Evolutionary conservation across 768 basidiomycete genomes (phyloP), one percentile per base, ranked within the genome.

Genomic region (Lactarius tabidus): DNA sequence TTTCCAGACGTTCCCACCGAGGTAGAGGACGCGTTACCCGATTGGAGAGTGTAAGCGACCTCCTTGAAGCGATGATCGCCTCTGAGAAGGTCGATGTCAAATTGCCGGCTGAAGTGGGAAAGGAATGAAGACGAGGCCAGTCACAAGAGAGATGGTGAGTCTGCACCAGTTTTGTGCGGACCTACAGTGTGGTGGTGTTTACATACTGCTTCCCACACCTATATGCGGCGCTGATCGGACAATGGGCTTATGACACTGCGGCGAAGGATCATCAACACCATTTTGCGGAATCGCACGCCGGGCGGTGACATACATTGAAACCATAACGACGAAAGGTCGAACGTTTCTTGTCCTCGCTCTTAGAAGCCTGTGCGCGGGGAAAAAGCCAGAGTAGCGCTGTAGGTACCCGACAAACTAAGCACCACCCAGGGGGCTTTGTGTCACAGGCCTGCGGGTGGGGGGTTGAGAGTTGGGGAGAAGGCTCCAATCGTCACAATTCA

Each of bases 1-100:
- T 76, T 91, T 89, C 77, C 93, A 90, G 38, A 95, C 80, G 73
- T 95, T 93, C 29, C 84, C 86, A 29, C 94, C 94, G 12, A 96
- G 80, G 73, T 95, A 93, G 28, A 88, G 75, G 35, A 87, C 84
- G 73, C 90, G 93, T 67, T 84, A 79, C 23, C 87, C 94, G 53
- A 93, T 81, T 6, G 87, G 33, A 93, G 79, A 23, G 90, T 78
- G 72, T 91, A 83, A 1, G 86, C 86, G 10, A 89, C 83, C 71
- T 89, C 84, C 72, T 91, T 89, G 51, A 88, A 87, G 66, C 88
- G 86, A 70, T 84, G 82, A 72, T 93, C 88, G 6, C 94, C 93
- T 9, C 87, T 86, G 83, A 95, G 88, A 53, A 87, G 82, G 48
- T 92, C 79, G 39, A 95, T 14, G 33, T 33, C 33, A 8, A n/a